phyloP scores from a whole-genome alignment of 108 stramenopile species.

The Nitzschia palea region DNA sequence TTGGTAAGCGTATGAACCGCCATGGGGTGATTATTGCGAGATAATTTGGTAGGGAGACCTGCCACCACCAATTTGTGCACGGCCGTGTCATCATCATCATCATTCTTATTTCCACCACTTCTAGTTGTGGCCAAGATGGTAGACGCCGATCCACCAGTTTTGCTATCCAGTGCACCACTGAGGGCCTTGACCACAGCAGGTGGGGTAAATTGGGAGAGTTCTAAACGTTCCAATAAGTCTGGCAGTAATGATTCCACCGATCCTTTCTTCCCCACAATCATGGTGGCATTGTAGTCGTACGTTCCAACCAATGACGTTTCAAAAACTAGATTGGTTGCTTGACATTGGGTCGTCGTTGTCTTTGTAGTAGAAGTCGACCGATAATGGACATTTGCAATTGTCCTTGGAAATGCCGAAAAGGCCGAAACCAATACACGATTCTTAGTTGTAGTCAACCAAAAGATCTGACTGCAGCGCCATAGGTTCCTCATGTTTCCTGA shows the following conservation, averaged over 20 bases:
- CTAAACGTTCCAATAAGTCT: conserved; percentile 3
- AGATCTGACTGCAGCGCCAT: too few relatives aligned
- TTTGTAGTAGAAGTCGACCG: too few relatives aligned
- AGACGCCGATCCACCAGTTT: conserved; percentile 7
- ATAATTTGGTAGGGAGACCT: conserved; percentile 37
- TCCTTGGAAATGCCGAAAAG: too few relatives aligned
- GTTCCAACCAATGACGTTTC: too few relatives aligned
- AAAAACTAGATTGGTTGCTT: too few relatives aligned
- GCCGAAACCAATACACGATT: too few relatives aligned
- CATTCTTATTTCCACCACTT: neutral
- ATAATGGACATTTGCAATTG: too few relatives aligned
- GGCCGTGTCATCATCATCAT: neutral
- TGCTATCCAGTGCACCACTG: conserved; percentile 9
- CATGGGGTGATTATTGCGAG: conserved; percentile 70
- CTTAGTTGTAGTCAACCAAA: too few relatives aligned
- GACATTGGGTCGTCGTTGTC: too few relatives aligned
- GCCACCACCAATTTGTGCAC: conserved; percentile 19
- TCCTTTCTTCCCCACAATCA: conserved; percentile 21
- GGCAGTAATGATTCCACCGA: conserved; percentile 17
- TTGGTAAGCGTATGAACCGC: conserved; percentile 64
- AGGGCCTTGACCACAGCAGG: conserved; percentile 9
- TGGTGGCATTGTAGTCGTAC: too few relatives aligned
- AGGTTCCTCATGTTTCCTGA: too few relatives aligned
- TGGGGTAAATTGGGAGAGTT: neutral
- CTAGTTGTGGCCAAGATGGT: neutral